Evolutionary conservation across 2,329 filamentous ascomycete genomes (phyloP).

Genomic region (Colletotrichum magnum): DNA sequence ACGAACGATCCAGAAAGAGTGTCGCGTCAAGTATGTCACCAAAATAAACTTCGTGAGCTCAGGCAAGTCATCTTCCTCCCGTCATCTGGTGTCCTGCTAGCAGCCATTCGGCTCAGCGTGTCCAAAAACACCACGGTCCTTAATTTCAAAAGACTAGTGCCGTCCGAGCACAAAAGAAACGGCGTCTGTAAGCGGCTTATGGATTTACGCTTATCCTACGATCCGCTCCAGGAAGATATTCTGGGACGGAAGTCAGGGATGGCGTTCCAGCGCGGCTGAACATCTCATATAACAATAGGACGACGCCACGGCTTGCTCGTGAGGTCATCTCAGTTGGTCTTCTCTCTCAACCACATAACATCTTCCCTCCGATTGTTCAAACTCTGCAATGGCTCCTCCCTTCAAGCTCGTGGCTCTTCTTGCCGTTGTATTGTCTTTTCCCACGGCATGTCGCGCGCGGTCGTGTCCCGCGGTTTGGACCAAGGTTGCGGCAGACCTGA

Average conservation of each 20-base stretch:
- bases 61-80: constrained; percentile 2
- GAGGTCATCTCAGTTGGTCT: not conserved
- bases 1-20: no score
- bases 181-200: no score
- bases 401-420: not conserved
- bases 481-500: constrained; percentile 26
- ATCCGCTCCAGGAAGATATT: not conserved
- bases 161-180: not conserved
- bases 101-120: not conserved
- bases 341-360: not conserved
- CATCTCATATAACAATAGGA: no score
- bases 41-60: not conserved
- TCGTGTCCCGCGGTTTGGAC: constrained; percentile 18
- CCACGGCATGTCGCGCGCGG: not conserved
- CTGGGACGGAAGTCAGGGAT: not conserved
- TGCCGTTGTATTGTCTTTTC: not conserved
- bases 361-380: no score
- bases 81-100: not conserved
- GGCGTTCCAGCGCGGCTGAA: not conserved
- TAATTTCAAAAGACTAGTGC: not conserved
- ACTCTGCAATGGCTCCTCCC: not conserved
- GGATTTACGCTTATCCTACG: not conserved
- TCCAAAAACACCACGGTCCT: not conserved
- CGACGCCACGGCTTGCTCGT: no score
- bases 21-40: not conserved